Conservation (phyloP, 2,329 filamentous ascomycete genomes). For the Aspergillus viridinutans region DNA sequence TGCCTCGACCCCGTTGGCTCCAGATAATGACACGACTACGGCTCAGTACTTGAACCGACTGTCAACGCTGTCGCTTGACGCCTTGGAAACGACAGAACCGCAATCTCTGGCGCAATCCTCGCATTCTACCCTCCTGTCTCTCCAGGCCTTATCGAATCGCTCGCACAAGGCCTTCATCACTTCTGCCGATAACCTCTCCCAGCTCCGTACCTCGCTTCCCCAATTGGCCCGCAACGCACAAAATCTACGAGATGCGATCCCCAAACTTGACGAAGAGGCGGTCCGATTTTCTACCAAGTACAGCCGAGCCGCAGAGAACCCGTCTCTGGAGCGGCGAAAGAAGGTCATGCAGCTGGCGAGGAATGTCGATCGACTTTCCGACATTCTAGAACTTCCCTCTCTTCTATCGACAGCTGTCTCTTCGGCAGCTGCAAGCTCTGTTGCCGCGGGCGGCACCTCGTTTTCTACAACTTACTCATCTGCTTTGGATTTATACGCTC, state of each 20-base stretch:
- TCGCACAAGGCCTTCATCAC: conserved; percentile 81
- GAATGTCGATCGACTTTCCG: conserved; percentile 84
- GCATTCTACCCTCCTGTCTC: conserved; percentile 73
- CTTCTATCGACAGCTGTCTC: conserved; percentile 70
- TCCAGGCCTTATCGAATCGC: conserved; percentile 84
- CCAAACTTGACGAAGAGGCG: conserved; percentile 72
- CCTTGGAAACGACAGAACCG: conserved; percentile 70
- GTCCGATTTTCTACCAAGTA: conserved; percentile 80
- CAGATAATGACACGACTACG: conserved; percentile 29
- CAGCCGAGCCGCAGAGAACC: conserved; percentile 66
- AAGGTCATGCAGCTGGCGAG: conserved; percentile 75
- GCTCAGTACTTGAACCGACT: conserved; percentile 70
- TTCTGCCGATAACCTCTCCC: conserved; percentile 73
- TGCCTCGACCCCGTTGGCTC: conserved; percentile 3
- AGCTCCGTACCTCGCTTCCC: conserved; percentile 68
- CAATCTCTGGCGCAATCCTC: conserved; percentile 74
- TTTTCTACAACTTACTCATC: conserved; percentile 73
- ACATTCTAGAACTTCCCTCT: conserved; percentile 84
- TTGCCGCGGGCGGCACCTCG: conserved; percentile 37
- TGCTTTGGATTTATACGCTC: conserved; percentile 86
- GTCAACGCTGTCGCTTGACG: conserved; percentile 68
- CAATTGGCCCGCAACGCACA: conserved; percentile 61
- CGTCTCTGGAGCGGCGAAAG: conserved; percentile 68
- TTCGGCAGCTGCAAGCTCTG: conserved; percentile 38
- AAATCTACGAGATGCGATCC: conserved; percentile 67